Percentiles rank a stretch among this genome's conserved stretches.
Evolutionary conservation across 2,329 filamentous ascomycete species (phyloP).

Genomic region (Dryadomyces quercus-mongolicae): DNA sequence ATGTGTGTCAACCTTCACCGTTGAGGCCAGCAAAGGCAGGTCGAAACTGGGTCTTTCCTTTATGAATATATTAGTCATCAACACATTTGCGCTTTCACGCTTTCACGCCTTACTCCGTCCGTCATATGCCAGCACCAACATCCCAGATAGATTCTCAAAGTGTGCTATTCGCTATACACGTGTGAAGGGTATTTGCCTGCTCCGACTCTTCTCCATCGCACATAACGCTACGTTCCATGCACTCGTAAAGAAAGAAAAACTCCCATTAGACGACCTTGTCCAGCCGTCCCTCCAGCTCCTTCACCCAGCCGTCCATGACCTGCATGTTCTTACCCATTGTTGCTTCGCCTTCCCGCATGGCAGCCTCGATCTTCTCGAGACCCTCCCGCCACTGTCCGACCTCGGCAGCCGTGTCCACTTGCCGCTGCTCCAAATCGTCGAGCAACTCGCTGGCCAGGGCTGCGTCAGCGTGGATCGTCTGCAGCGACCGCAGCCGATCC

Average conservation of each 20-base stretch:
- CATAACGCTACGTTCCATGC: not conserved
- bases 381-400: slow-evolving; percentile 79
- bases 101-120: not conserved
- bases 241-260: too few relatives aligned
- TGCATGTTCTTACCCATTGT: slow-evolving; percentile 70
- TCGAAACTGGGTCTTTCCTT: not conserved
- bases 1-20: not conserved
- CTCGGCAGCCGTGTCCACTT: slow-evolving; percentile 72
- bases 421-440: slow-evolving; percentile 63
- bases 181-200: too few relatives aligned
- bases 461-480: slow-evolving; percentile 76
- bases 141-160: too few relatives aligned
- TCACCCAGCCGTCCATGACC: slow-evolving; percentile 81
- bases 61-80: not conserved
- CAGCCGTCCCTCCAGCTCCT: slow-evolving; percentile 70
- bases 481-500: slow-evolving; percentile 72
- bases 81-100: not conserved
- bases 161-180: too few relatives aligned
- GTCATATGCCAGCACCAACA: not conserved
- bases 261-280: slow-evolving; percentile 29
- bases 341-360: slow-evolving; percentile 56
- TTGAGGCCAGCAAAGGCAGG: not conserved
- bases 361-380: slow-evolving; percentile 63
- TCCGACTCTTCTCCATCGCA: too few relatives aligned
- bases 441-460: slow-evolving; percentile 69